Evolutionary conservation across 176 grass and related monocot species (phyloP).

Genomic region (Stipa capillata): DNA sequence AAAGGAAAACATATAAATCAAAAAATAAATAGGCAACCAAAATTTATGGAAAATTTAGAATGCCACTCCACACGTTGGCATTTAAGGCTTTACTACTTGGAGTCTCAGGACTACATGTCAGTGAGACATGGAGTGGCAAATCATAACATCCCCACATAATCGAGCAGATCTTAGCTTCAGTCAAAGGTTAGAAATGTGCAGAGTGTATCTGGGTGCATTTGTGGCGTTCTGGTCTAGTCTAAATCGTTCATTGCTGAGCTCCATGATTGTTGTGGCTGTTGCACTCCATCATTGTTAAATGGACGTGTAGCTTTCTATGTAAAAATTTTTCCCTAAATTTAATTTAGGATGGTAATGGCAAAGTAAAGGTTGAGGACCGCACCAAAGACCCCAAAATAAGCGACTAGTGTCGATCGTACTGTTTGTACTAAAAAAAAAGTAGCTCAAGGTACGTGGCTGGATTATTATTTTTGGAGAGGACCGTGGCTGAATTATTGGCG

Average conservation of each 20-base stretch:
- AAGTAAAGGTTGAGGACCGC: not conserved
- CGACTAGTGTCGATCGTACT: not conserved
- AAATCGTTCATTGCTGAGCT: not conserved
- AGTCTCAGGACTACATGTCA: too few relatives aligned
- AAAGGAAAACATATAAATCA: not conserved
- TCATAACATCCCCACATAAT: too few relatives aligned
- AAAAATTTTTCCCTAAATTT: not conserved
- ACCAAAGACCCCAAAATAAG: not conserved
- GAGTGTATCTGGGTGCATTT: not conserved
- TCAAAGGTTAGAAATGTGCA: not conserved
- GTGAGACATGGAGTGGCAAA: too few relatives aligned
- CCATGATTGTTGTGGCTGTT: not conserved
- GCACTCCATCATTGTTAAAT: not conserved
- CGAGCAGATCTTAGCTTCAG: not conserved
- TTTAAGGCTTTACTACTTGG: too few relatives aligned
- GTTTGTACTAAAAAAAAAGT: not conserved
- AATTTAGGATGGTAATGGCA: not conserved
- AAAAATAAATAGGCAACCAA: not conserved
- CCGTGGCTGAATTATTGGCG: not conserved
- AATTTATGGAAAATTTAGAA: too few relatives aligned
- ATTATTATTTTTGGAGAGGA: too few relatives aligned
- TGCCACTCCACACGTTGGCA: too few relatives aligned
- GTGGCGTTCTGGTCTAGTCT: not conserved
- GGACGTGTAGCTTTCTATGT: not conserved
- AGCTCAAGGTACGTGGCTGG: not conserved